These are phyloP conservation scores for Rehmannia glutinosa DNA, from an alignment of 257 asterid species.

Conservation along the genomic window DNA sequence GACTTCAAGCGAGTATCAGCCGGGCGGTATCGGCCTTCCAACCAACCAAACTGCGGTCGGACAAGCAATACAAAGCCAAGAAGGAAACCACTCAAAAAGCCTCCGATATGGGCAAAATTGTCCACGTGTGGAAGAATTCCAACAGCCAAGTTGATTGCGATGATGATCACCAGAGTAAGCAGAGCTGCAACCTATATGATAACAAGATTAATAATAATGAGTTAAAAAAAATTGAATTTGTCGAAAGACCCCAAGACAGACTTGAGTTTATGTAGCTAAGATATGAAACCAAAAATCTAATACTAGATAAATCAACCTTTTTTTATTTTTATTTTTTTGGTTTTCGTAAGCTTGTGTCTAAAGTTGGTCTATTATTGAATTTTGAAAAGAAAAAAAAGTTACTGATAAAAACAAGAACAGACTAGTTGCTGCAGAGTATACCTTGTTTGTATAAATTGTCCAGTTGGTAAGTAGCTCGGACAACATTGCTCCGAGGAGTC, in stretches of 20 bases:
- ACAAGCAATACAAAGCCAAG: conserved; percentile 78
- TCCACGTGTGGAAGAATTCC: conserved; percentile 93
- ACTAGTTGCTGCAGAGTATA: neutral
- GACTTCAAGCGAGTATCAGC: conserved; percentile 44
- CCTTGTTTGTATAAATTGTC: conserved; percentile 95
- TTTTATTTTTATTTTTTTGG: no score
- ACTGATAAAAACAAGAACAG: conserved; percentile 18
- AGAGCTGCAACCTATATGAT: conserved; percentile 73
- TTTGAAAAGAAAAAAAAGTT: no score
- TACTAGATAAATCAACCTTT: no score
- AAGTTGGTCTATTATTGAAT: no score
- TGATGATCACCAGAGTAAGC: conserved; percentile 62
- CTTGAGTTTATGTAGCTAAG: neutral
- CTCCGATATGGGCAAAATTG: conserved; percentile 93
- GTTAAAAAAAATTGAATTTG: neutral
- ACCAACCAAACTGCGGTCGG: conserved; percentile 88
- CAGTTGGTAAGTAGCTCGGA: conserved; percentile 93
- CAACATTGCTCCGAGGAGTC: conserved; percentile 98
- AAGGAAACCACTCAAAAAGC: conserved; percentile 76
- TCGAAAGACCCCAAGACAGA: neutral
- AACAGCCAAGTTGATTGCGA: conserved; percentile 69
- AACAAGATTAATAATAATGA: neutral
- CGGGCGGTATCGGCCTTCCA: conserved; percentile 47
- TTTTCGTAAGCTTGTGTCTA: neutral
- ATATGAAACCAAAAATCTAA: no score